Base-by-base conservation (phyloP, 495 filamentous ascomycete genomes). In the Diplogelasinospora grovesii region DNA sequence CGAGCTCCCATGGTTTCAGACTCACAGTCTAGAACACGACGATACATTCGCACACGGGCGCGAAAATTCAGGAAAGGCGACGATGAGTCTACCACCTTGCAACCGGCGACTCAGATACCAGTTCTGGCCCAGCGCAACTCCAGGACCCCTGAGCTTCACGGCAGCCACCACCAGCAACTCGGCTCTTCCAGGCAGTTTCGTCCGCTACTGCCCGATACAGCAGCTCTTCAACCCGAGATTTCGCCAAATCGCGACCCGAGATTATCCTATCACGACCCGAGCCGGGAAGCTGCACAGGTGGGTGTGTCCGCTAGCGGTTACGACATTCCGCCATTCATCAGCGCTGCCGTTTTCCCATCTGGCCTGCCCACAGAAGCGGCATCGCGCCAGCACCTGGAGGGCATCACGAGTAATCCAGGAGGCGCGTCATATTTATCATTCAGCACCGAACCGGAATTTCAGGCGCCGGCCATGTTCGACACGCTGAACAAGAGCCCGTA, bases 21-120 rank as follows among this genome's bases (percentile, higher is more conserved):
- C 48, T 19, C 40, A 9, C 10, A 35, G 46, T 14, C 40, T 43
- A 22, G 43, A 39, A n/a, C 38, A 45, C 16, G 45, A 50, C 11
- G 41, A 42, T 0, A 28, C 44, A 5, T n/a, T n/a, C 50, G 37
- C 7, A 54, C 50, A 26, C 27, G 52, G 20, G 41, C 46, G 23
- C n/a, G n/a, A n/a, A n/a, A n/a, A n/a, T n/a, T n/a, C n/a, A n/a
- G n/a, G n/a, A 54, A 51, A 27, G 26, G 48, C 16, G 40, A 47
- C 15, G 43, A 51, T 10, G 34, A 42, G 11, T 22, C 46, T 3
- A 41, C 44, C 31, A 50, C 46, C 13, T 22, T 36, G 2, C 43
- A 45, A n/a, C 46, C 47, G 5, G 38, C 41, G 9, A 51, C 52
- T 2, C 52, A 54, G 13, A 50, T 54, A 22, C 52, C 52, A 6